These are phyloP conservation scores for Tolypocladium album DNA, from an alignment of 2,329 filamentous ascomycete genomes.

Conservation along the genomic window DNA sequence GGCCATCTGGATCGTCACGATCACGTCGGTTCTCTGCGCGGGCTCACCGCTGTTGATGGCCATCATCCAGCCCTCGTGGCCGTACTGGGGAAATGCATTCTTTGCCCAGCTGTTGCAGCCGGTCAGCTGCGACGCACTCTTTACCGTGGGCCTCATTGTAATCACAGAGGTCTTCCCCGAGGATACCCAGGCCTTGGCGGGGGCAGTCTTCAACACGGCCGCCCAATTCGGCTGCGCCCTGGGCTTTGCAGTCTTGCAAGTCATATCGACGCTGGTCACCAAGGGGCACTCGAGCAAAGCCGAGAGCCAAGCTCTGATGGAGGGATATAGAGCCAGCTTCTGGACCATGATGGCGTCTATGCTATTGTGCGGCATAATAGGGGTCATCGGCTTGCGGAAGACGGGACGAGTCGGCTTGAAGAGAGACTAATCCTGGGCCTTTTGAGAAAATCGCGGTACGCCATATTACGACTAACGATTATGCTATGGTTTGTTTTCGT, in stretches of 20 bases:
- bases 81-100: slow-evolving; percentile 40
- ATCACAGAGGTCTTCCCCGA: slow-evolving; percentile 43
- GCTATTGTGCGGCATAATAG: slow-evolving; percentile 26
- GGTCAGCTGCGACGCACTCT: slow-evolving; percentile 35
- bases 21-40: slow-evolving; percentile 29
- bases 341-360: slow-evolving; percentile 39
- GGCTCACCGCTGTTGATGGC: slow-evolving; percentile 44
- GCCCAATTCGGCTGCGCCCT: slow-evolving; percentile 43
- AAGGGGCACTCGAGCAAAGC: slow-evolving; percentile 16
- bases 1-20: slow-evolving; percentile 26
- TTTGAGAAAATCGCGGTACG: not conserved
- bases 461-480: not conserved
- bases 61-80: slow-evolving; percentile 32
- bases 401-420: slow-evolving; percentile 37
- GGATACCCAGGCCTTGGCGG: slow-evolving; percentile 47
- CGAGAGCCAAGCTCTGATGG: slow-evolving; percentile 24
- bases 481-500: not conserved
- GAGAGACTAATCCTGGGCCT: slow-evolving; percentile 15
- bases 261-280: slow-evolving; percentile 29
- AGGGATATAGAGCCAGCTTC: slow-evolving; percentile 38
- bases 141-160: slow-evolving; percentile 44
- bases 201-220: slow-evolving; percentile 50
- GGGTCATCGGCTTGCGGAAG: slow-evolving; percentile 26
- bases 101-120: slow-evolving; percentile 30
- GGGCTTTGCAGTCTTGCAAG: slow-evolving; percentile 34